These are phyloP conservation scores for Geranium rotundifolium DNA, from an alignment of 345 rosid species.

Conservation along the genomic window DNA sequence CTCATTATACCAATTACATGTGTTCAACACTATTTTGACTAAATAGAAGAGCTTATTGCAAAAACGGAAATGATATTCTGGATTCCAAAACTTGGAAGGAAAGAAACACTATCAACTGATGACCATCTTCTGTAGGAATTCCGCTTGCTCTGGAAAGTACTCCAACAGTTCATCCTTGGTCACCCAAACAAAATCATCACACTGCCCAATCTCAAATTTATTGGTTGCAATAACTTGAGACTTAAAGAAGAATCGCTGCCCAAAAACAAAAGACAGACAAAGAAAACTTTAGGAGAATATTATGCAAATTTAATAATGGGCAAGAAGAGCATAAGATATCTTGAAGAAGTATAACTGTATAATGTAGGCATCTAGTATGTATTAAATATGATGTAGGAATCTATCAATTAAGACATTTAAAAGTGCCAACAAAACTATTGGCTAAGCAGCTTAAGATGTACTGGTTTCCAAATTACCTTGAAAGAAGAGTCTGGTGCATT, in stretches of 20 bases:
- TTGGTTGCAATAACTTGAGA: conserved; percentile 76
- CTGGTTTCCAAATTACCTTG: conserved; percentile 44
- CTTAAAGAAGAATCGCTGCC: conserved; percentile 85
- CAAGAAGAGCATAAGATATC: background rate
- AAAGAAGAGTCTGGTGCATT: conserved; percentile 32
- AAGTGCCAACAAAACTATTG: background rate
- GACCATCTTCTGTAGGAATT: conserved; percentile 71
- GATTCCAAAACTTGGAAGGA: too few relatives aligned
- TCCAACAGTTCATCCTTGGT: conserved; percentile 86
- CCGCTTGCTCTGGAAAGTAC: conserved; percentile 70
- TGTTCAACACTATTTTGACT: too few relatives aligned
- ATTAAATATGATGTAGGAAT: background rate
- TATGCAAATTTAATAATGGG: too few relatives aligned
- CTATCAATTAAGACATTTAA: background rate
- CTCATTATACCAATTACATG: too few relatives aligned
- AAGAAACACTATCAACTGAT: conserved; percentile 36
- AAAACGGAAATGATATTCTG: too few relatives aligned
- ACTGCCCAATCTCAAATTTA: conserved; percentile 51
- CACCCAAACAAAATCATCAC: conserved; percentile 78
- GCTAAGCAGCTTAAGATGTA: background rate
- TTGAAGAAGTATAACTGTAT: too few relatives aligned
- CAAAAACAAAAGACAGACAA: background rate
- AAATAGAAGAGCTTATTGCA: too few relatives aligned
- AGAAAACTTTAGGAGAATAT: background rate
- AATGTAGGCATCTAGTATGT: too few relatives aligned